Conservation (phyloP, 2,329 filamentous ascomycete genomes). For the Exserohilum turcica region DNA sequence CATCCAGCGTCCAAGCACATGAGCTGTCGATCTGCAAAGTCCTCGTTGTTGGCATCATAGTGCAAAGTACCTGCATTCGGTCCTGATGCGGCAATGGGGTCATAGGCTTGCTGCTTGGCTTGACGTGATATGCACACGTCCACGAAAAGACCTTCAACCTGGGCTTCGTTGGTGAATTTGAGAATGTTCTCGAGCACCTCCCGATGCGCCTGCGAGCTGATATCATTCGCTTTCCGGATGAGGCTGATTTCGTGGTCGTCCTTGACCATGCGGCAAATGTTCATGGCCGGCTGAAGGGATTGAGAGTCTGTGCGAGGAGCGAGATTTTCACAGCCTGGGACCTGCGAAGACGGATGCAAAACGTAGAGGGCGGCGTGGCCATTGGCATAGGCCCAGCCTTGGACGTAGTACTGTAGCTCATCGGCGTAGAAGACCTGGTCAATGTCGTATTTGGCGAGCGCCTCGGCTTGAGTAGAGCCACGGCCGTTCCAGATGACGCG, state of each 20-base stretch:
- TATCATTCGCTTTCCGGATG: slow-evolving; percentile 78
- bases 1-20: slow-evolving; percentile 86
- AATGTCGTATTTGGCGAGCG: slow-evolving; percentile 67
- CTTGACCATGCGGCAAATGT: slow-evolving; percentile 80
- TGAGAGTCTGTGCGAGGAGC: slow-evolving; percentile 30
- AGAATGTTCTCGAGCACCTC: slow-evolving; percentile 69
- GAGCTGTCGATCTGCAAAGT: slow-evolving; percentile 71
- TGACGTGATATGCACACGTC: slow-evolving; percentile 73
- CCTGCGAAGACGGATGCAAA: slow-evolving; percentile 37
- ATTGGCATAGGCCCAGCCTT: slow-evolving; percentile 37
- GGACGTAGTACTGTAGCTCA: slow-evolving; percentile 37
- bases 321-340: slow-evolving; percentile 16
- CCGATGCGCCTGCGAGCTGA: slow-evolving; percentile 78
- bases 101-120: slow-evolving; percentile 80
- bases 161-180: slow-evolving; percentile 73
- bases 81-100: slow-evolving; percentile 85
- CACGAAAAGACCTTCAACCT: slow-evolving; percentile 80
- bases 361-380: slow-evolving; percentile 39
- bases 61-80: slow-evolving; percentile 84
- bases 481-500: slow-evolving; percentile 68
- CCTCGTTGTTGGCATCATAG: slow-evolving; percentile 79
- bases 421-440: slow-evolving; percentile 68
- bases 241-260: slow-evolving; percentile 80
- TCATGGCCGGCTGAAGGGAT: slow-evolving; percentile 72
- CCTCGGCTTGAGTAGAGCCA: slow-evolving; percentile 65